phyloP scores from a whole-genome alignment of 2,329 filamentous ascomycete genomes.

The Aspergillus fumigatus region DNA sequence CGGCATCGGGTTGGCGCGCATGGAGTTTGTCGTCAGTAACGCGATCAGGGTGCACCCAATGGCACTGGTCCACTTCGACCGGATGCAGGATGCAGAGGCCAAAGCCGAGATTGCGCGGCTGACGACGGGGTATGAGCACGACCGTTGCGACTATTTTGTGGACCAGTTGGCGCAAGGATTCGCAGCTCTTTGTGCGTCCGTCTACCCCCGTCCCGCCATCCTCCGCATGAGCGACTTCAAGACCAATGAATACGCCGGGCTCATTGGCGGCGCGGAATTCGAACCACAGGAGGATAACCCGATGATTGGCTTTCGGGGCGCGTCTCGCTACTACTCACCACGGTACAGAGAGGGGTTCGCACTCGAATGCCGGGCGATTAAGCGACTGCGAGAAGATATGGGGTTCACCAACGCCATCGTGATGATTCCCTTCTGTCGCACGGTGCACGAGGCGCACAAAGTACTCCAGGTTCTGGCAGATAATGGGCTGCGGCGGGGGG shows the following conservation, averaged over 20 bases:
- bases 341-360: conserved; percentile 37
- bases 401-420: conserved; percentile 36
- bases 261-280: conserved; percentile 38
- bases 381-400: conserved; percentile 34
- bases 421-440: conserved; percentile 40
- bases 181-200: conserved; percentile 34
- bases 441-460: conserved; percentile 31
- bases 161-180: conserved; percentile 35
- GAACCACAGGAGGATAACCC: conserved; percentile 39
- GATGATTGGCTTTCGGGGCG: conserved; percentile 41
- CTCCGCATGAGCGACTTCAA: conserved; percentile 42
- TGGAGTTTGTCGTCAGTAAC: conserved; percentile 40
- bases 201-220: conserved; percentile 37
- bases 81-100: conserved; percentile 23
- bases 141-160: conserved; percentile 36
- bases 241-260: conserved; percentile 39
- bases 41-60: conserved; percentile 36
- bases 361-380: conserved; percentile 38
- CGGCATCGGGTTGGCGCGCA: conserved; percentile 39
- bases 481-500: conserved; percentile 35
- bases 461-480: conserved; percentile 35
- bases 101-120: conserved; percentile 24
- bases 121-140: conserved; percentile 28
- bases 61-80: conserved; percentile 34
- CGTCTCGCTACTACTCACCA: conserved; percentile 40